These are phyloP conservation scores for Aspergillus fijiensis DNA, from an alignment of 2,329 filamentous ascomycete species.

Conservation along the genomic window DNA sequence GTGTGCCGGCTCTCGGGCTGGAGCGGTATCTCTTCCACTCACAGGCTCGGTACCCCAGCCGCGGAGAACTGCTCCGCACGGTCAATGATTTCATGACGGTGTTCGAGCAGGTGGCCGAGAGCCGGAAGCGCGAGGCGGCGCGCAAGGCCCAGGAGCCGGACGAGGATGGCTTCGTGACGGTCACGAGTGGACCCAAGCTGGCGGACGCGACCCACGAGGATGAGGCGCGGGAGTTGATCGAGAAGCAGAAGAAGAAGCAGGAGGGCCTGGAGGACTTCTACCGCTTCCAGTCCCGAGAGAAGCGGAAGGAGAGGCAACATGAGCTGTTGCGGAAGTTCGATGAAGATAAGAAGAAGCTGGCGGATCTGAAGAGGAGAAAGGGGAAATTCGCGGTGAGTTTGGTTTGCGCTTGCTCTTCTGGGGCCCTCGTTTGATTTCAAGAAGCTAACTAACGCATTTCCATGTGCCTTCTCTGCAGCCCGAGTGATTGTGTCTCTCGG, in stretches of 20 bases:
- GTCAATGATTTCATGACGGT: constrained; percentile 83
- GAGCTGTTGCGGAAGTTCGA: constrained; percentile 71
- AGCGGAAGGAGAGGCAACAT: constrained; percentile 71
- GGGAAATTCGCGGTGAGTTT: constrained; percentile 56
- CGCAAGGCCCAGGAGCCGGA: constrained; percentile 75
- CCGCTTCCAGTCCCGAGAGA: constrained; percentile 77
- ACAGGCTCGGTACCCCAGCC: constrained; percentile 68
- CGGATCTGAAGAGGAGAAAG: constrained; percentile 67
- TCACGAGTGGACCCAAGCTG: constrained; percentile 72
- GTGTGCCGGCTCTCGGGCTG: constrained; percentile 58
- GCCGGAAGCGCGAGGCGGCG: constrained; percentile 62
- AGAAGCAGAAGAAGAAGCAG: constrained; percentile 63
- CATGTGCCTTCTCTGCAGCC: constrained; percentile 25
- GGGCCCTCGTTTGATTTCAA: not conserved
- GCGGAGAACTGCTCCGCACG: constrained; percentile 63
- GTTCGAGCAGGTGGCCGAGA: constrained; percentile 68
- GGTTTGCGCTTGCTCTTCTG: not conserved
- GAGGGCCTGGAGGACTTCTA: constrained; percentile 73
- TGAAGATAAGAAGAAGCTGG: constrained; percentile 70
- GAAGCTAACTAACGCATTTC: constrained; percentile 6
- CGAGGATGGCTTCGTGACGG: constrained; percentile 93
- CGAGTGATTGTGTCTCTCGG: constrained; percentile 26
- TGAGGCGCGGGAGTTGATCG: constrained; percentile 61
- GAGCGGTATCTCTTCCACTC: constrained; percentile 63
- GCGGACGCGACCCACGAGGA: constrained; percentile 71